Evolutionary conservation across 805 yeast genomes (phyloP), one percentile per base, ranked within the genome.

Genomic region (Pichia sporocuriosa): DNA sequence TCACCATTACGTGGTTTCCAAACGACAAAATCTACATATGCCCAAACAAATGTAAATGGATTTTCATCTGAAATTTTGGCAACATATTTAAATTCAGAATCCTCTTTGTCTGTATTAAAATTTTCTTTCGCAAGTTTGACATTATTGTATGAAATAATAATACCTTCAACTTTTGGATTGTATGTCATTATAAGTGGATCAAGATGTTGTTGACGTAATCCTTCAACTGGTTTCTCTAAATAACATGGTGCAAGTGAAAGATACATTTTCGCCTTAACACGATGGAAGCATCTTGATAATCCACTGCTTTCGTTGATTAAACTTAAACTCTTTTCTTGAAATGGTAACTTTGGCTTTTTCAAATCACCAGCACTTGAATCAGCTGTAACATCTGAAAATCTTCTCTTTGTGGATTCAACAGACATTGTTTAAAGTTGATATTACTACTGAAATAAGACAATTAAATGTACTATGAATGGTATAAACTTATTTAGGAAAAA

Each of bases 1-100:
- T 93, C 97, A 4, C 95, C 96, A n/a, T 78, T 68, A 53, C 77
- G 77, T 4, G 99, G 98, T 54, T 74, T 77, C 97, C 98, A 93
- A 37, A 88, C 75, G 42, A 87, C 69, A 36, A 93, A 70, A 40
- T 87, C 93, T 8, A 83, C 94, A 4, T 77, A 66, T 35, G 86
- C 72, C 97, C 98, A 93, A 39, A 84, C 58, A 61, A 84, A 93
- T 23, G 90, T 73, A 59, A 89, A 90, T 20, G 98, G 97, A 19
- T 88, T 77, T 40, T 85, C 89, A 46, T 77, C 78, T 40, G 84
- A 72, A 38, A 90, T 69, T 50, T 76, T 77, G 33, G 89, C 87
- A 25, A 84, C 65, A 25, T 71, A 63, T 21, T 72, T 65, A 6
- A 60, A 52, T 40, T 54, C 52, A 15, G 65, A 70, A 7, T 46